Percentiles rank a stretch among this genome's conserved stretches.
Conservation (phyloP, 495 filamentous ascomycete species). For the Copromyces sp. region DNA sequence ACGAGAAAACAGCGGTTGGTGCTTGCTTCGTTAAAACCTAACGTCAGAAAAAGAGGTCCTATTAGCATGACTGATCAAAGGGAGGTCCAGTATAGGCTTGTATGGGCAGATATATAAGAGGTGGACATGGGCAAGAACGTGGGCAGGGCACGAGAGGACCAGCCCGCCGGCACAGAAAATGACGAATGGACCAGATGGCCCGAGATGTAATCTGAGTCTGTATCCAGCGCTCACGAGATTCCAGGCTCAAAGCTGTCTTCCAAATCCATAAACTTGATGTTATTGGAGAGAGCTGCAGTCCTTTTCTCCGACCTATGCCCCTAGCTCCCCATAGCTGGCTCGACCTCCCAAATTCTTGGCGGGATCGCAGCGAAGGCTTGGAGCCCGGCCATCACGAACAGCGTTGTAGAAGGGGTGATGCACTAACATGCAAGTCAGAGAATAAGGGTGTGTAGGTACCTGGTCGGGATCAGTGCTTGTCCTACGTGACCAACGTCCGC, state of each 20-base stretch:
- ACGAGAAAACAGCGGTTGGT: not conserved
- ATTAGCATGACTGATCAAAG: slow-evolving; percentile 11
- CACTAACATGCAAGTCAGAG: slow-evolving; percentile 14
- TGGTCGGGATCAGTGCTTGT: slow-evolving; percentile 17
- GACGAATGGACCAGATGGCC: not conserved
- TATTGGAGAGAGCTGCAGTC: not conserved
- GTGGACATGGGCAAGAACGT: not conserved
- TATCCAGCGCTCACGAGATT: not conserved
- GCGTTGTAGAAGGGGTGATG: not conserved
- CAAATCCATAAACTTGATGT: not conserved
- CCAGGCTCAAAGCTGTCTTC: not conserved
- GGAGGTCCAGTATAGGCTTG: not conserved
- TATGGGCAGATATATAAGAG: not conserved
- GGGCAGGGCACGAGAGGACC: not conserved
- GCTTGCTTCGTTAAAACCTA: slow-evolving; percentile 7
- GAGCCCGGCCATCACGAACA: slow-evolving; percentile 1
- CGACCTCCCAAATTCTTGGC: slow-evolving; percentile 3
- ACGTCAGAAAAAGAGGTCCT: not conserved
- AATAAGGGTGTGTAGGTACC: slow-evolving; percentile 8
- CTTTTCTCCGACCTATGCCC: not conserved
- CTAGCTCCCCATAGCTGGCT: not conserved
- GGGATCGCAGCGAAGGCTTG: slow-evolving; percentile 4
- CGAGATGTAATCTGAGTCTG: not conserved
- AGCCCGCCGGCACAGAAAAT: not conserved
- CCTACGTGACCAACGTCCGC: slow-evolving; percentile 7